These are phyloP conservation scores for Curvularia hawaiiensis DNA, from an alignment of 2,329 filamentous ascomycete genomes.

Conservation along the genomic window DNA sequence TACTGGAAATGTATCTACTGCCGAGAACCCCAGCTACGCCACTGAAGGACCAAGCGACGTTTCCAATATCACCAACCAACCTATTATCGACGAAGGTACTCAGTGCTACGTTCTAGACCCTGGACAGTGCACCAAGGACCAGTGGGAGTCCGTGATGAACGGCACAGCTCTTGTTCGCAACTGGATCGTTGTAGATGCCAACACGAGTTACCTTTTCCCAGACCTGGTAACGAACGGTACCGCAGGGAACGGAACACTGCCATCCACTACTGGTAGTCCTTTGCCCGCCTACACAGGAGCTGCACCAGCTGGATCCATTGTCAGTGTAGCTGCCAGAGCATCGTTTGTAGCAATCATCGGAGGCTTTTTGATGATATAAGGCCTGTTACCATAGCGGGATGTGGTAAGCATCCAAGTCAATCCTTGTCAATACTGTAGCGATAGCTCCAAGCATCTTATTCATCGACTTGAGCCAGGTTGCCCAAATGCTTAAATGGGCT, in stretches of 20 bases:
- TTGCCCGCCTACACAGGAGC: constrained; percentile 13
- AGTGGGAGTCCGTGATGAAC: constrained; percentile 41
- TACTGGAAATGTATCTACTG: constrained; percentile 56
- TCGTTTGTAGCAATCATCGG: constrained; percentile 17
- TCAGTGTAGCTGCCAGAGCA: constrained; percentile 11
- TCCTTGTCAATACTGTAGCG: background rate
- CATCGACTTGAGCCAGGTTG: too few species aligned
- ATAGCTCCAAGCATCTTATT: background rate
- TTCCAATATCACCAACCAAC: constrained; percentile 53
- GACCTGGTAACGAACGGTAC: constrained; percentile 28
- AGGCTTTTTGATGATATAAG: constrained; percentile 17
- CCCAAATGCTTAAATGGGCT: background rate
- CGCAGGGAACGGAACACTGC: constrained; percentile 11
- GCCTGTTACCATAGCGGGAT: background rate
- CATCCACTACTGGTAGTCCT: background rate
- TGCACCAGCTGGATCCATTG: constrained; percentile 9
- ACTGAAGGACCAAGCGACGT: constrained; percentile 46
- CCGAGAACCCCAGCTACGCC: constrained; percentile 46
- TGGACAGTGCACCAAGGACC: constrained; percentile 37
- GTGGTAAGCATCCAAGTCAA: background rate
- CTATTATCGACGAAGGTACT: constrained; percentile 48
- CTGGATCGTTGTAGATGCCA: constrained; percentile 44
- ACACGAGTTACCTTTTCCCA: constrained; percentile 39
- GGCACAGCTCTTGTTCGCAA: constrained; percentile 39
- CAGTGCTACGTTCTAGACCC: constrained; percentile 42